A percentile compares a stretch with the other conserved stretches of the same genome.
phyloP scores from a whole-genome alignment of 2,329 filamentous ascomycete species.

The Hypoxylon sp. region DNA sequence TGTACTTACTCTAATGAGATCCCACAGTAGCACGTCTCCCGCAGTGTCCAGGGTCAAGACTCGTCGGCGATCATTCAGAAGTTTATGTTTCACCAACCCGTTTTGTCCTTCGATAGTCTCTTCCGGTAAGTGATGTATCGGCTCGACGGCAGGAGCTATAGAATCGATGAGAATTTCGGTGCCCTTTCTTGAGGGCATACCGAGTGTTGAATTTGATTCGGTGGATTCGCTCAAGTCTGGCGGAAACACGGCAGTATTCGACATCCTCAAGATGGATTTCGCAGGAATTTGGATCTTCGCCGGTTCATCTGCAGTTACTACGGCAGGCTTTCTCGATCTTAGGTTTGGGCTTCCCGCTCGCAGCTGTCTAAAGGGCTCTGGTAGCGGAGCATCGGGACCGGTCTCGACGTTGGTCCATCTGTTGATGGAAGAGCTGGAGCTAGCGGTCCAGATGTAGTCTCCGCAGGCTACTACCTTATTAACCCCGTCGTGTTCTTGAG shows the following conservation, averaged over 20 bases:
- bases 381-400: constrained; percentile 71
- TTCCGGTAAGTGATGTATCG: constrained; percentile 72
- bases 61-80: constrained; percentile 88
- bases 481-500: constrained; percentile 88
- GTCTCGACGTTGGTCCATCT: constrained; percentile 90
- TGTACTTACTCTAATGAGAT: constrained; percentile 78
- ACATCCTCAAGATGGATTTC: constrained; percentile 81
- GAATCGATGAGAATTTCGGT: constrained; percentile 63
- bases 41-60: constrained; percentile 94
- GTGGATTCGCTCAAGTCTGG: constrained; percentile 60
- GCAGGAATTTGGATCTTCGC: constrained; percentile 74
- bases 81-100: constrained; percentile 89
- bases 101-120: constrained; percentile 95
- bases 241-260: constrained; percentile 82
- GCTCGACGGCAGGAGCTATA: constrained; percentile 60
- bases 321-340: constrained; percentile 48
- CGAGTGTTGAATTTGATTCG: constrained; percentile 57
- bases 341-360: constrained; percentile 52
- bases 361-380: constrained; percentile 60
- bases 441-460: constrained; percentile 88
- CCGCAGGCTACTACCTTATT: constrained; percentile 72
- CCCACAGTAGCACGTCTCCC: constrained; percentile 94
- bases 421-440: constrained; percentile 89
- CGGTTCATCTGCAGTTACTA: constrained; percentile 45
- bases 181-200: constrained; percentile 60